Conservation (phyloP, 345 rosid species). For the Salix brachista region DNA sequence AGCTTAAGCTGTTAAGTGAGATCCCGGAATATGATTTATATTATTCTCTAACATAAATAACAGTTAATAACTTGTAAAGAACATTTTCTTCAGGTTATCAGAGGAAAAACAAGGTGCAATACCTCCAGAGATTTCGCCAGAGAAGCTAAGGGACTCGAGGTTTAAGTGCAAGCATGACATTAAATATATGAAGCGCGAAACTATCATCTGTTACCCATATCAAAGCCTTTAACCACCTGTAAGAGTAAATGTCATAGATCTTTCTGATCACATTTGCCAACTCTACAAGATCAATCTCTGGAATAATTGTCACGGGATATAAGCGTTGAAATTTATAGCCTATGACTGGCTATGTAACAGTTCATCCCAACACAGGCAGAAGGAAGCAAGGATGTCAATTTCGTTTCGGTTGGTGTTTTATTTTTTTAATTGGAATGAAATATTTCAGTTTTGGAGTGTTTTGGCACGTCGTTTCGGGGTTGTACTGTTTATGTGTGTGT, state of each 20-base stretch:
- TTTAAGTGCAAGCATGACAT: constrained; percentile 52
- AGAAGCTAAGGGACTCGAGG: constrained; percentile 59
- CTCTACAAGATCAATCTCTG: neutral
- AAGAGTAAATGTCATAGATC: neutral
- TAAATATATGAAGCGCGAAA: constrained; percentile 48
- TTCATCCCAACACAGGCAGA: neutral
- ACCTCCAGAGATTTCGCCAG: constrained; percentile 64
- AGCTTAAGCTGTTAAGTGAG: no score
- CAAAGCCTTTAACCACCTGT: constrained; percentile 37
- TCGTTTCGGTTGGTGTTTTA: no score
- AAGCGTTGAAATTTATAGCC: neutral
- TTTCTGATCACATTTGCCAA: neutral
- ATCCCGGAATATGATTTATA: no score
- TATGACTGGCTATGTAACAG: neutral
- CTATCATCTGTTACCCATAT: constrained; percentile 37
- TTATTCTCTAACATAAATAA: no score
- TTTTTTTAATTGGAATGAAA: no score
- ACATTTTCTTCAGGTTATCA: constrained; percentile 25
- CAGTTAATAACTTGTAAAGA: no score
- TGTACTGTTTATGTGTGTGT: no score
- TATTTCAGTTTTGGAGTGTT: no score
- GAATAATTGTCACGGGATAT: neutral
- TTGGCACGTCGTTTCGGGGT: no score
- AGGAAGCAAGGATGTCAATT: no score
- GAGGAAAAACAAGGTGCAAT: constrained; percentile 21